Conservation (phyloP, 2,329 filamentous ascomycete genomes). For the Lizonia empirigonia region DNA sequence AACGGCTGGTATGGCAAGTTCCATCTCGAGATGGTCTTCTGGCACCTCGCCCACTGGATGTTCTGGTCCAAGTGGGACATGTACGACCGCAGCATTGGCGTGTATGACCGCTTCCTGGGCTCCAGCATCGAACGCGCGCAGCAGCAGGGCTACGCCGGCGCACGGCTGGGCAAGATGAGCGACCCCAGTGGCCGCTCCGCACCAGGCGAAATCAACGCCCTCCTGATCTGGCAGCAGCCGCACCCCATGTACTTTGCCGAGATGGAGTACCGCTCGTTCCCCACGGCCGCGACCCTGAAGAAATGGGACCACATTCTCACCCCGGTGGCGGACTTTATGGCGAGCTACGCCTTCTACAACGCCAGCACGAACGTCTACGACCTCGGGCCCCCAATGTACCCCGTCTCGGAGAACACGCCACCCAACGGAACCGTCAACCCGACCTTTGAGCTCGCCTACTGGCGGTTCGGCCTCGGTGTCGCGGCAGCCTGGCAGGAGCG, state of each 20-base stretch:
- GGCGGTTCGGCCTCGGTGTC: conserved; percentile 64
- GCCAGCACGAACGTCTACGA: conserved; percentile 59
- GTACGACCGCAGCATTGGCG: conserved; percentile 54
- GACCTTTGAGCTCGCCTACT: conserved; percentile 65
- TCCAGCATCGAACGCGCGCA: conserved; percentile 45
- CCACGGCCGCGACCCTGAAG: conserved; percentile 51
- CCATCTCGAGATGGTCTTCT: conserved; percentile 62
- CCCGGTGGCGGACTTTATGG: conserved; percentile 64
- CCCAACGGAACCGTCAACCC: conserved; percentile 64
- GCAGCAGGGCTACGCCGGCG: conserved; percentile 50
- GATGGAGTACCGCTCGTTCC: conserved; percentile 57
- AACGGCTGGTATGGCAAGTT: conserved; percentile 64
- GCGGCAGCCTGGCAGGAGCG: conserved; percentile 60
- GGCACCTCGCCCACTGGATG: conserved; percentile 59
- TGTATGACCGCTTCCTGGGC: conserved; percentile 56
- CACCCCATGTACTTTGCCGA: conserved; percentile 64
- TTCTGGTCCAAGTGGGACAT: conserved; percentile 57
- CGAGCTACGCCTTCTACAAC: conserved; percentile 62
- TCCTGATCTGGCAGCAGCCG: conserved; percentile 57
- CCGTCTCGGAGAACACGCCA: conserved; percentile 63
- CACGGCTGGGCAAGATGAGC: conserved; percentile 62
- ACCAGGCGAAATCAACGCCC: conserved; percentile 65
- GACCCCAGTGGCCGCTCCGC: conserved; percentile 61
- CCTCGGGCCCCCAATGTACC: conserved; percentile 59
- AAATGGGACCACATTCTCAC: conserved; percentile 62